These are phyloP conservation scores for Tarenaya hassleriana DNA, from an alignment of 345 rosid genomes.

Conservation along the genomic window DNA sequence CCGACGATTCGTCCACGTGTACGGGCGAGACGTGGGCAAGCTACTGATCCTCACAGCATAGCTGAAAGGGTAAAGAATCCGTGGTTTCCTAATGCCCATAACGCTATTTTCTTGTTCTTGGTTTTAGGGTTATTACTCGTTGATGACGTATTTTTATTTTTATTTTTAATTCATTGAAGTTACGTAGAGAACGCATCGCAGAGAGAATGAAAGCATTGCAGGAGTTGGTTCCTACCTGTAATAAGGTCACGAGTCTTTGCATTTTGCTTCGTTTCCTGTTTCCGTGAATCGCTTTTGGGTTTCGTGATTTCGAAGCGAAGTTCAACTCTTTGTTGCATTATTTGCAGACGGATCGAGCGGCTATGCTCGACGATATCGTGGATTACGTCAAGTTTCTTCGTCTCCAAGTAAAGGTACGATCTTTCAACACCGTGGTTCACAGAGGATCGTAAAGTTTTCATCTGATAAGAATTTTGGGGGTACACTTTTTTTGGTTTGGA, in stretches of 20 bases:
- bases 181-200: constrained; percentile 68
- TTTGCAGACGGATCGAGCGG: constrained; percentile 61
- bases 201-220: constrained; percentile 73
- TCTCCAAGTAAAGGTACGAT: constrained; percentile 71
- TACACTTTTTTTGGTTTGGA: neutral
- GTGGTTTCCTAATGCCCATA: no score
- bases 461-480: no score
- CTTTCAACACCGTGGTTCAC: neutral
- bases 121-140: no score
- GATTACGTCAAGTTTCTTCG: constrained; percentile 79
- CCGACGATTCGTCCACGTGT: constrained; percentile 52
- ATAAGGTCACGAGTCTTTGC: constrained; percentile 41
- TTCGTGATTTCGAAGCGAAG: neutral
- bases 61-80: constrained; percentile 70
- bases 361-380: constrained; percentile 76
- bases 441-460: no score
- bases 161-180: constrained; percentile 33
- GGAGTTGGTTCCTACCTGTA: constrained; percentile 70
- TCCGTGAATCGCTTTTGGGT: neutral
- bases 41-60: constrained; percentile 63
- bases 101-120: no score
- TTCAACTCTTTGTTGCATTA: constrained; percentile 7
- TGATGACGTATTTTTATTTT: no score
- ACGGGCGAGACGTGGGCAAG: constrained; percentile 60
- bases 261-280: neutral